Evolutionary conservation across 164 flowering plant genomes (phyloP).

Genomic region (Vitis rupestris): DNA sequence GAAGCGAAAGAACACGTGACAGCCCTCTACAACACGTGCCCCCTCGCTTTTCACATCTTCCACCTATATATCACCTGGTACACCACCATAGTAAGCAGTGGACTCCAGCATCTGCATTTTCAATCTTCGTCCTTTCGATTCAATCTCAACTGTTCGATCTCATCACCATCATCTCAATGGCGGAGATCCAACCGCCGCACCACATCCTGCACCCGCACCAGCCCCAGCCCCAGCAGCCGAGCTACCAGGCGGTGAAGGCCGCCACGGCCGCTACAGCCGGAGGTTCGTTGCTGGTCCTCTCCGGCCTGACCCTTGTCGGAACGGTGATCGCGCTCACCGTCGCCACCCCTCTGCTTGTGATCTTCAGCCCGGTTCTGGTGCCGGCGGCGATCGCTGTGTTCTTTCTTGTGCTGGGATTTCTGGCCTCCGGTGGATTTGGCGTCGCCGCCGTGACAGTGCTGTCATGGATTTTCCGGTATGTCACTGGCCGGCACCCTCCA

Average conservation of each 20-base stretch:
- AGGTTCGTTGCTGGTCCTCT: conserved; percentile 39
- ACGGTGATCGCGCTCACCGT: conserved; percentile 42
- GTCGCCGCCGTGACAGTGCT: conserved; percentile 45
- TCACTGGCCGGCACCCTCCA: conserved; percentile 41
- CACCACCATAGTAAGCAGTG: no score
- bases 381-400: conserved; percentile 42
- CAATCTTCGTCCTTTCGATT: no score
- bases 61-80: neutral
- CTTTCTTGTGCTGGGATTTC: conserved; percentile 33
- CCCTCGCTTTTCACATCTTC: neutral
- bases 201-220: conserved; percentile 11
- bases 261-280: conserved; percentile 50
- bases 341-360: conserved; percentile 47
- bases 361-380: conserved; percentile 43
- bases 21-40: conserved; percentile 27
- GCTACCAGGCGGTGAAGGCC: conserved; percentile 40
- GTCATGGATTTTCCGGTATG: conserved; percentile 47
- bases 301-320: conserved; percentile 45
- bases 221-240: conserved; percentile 10
- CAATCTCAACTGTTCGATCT: neutral
- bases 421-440: conserved; percentile 54
- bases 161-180: conserved; percentile 6
- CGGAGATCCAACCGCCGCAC: conserved; percentile 13
- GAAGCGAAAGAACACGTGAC: conserved; percentile 12
- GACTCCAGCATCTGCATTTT: neutral